Evolutionary conservation across 2,329 filamentous ascomycete species (phyloP).

Genomic region (Talaromyces albobiverticillius): DNA sequence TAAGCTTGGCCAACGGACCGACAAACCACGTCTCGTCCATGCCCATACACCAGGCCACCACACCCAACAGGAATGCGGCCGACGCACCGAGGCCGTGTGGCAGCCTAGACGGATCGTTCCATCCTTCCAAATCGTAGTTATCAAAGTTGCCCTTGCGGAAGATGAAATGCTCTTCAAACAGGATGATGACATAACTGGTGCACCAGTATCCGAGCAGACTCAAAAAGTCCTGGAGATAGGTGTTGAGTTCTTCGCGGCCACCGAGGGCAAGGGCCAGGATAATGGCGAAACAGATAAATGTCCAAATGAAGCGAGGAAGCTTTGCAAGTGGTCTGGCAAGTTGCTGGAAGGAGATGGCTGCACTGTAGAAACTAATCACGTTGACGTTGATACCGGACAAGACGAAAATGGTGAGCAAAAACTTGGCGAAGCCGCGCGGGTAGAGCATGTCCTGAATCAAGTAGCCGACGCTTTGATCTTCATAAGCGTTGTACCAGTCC

Average conservation of each 20-base stretch:
- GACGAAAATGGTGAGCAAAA: slow-evolving; percentile 36
- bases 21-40: slow-evolving; percentile 60
- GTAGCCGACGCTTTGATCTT: slow-evolving; percentile 42
- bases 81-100: slow-evolving; percentile 46
- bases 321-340: slow-evolving; percentile 43
- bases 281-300: slow-evolving; percentile 43
- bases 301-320: slow-evolving; percentile 51
- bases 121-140: slow-evolving; percentile 50
- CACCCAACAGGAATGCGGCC: slow-evolving; percentile 44
- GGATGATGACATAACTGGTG: slow-evolving; percentile 48
- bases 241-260: slow-evolving; percentile 43
- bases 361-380: slow-evolving; percentile 43
- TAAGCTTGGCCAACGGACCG: slow-evolving; percentile 44
- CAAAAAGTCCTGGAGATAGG: slow-evolving; percentile 48
- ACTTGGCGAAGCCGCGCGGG: slow-evolving; percentile 47
- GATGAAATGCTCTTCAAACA: slow-evolving; percentile 49
- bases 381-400: slow-evolving; percentile 48
- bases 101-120: slow-evolving; percentile 45
- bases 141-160: slow-evolving; percentile 43
- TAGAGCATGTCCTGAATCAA: slow-evolving; percentile 46
- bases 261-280: slow-evolving; percentile 46
- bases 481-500: slow-evolving; percentile 40
- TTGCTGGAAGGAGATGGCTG: slow-evolving; percentile 34
- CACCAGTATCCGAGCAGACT: slow-evolving; percentile 52
- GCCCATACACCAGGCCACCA: slow-evolving; percentile 53